A percentile compares a stretch with the other conserved stretches of the same genome.
phyloP scores from a whole-genome alignment of 805 yeast genomes.

The Naumovozyma dairenensis region DNA sequence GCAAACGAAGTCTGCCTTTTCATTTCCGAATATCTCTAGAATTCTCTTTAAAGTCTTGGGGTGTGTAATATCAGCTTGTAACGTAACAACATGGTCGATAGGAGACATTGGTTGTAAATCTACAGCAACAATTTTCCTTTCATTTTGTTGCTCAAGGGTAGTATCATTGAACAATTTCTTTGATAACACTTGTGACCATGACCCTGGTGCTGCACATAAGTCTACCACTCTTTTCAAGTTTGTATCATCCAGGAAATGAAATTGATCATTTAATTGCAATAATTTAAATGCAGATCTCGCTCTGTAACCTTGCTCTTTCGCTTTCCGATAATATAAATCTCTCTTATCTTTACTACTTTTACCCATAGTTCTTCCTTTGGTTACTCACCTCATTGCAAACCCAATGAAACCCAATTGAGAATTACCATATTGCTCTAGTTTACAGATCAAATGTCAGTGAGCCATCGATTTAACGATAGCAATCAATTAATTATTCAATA shows the following conservation, averaged over 20 bases:
- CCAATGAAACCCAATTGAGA: not conserved
- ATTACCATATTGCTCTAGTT: no score
- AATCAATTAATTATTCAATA: no score
- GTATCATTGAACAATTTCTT: conserved; percentile 45
- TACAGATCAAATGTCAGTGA: no score
- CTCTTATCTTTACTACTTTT: conserved; percentile 91
- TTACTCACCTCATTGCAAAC: no score
- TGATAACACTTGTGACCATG: conserved; percentile 94
- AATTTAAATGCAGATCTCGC: conserved; percentile 95
- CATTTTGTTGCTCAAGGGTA: conserved; percentile 24
- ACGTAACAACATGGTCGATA: conserved; percentile 75
- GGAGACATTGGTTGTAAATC: conserved; percentile 98
- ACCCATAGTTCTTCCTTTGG: no score
- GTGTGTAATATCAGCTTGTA: conserved; percentile 96
- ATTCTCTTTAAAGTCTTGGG: conserved; percentile 77
- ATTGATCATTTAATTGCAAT: conserved; percentile 83
- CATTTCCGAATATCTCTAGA: conserved; percentile 75
- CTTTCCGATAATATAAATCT: conserved; percentile 84
- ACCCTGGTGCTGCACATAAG: conserved; percentile 96
- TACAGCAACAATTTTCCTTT: conserved; percentile 79
- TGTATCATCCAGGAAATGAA: conserved; percentile 54
- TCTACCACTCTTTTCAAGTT: conserved; percentile 82
- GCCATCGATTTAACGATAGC: no score
- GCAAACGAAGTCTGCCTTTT: conserved; percentile 89
- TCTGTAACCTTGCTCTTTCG: conserved; percentile 96